A percentile compares a stretch with the other conserved stretches of the same genome.
Evolutionary conservation across 2,329 filamentous ascomycete species (phyloP).

Genomic region (Aureobasidium melanogenum): DNA sequence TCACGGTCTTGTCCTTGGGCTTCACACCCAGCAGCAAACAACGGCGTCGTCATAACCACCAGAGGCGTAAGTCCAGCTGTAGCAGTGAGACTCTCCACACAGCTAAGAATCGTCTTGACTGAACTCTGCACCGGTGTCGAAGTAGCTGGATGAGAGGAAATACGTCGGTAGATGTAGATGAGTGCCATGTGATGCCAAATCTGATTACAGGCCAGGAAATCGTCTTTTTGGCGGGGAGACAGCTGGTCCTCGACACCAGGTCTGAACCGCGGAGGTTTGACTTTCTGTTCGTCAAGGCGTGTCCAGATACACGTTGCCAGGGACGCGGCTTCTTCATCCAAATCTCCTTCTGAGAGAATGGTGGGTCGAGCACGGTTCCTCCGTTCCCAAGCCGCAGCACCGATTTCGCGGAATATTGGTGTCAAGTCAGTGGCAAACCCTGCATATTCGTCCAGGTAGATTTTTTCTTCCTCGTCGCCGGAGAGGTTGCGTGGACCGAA

Average conservation of each 20-base stretch:
- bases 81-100: slow-evolving; percentile 2
- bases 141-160: not conserved
- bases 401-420: slow-evolving; percentile 10
- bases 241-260: slow-evolving; percentile 7
- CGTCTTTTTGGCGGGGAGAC: not conserved
- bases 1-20: not conserved
- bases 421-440: slow-evolving; percentile 10
- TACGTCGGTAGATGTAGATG: slow-evolving; percentile 10
- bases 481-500: not conserved
- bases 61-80: slow-evolving; percentile 10
- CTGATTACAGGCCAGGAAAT: slow-evolving; percentile 8
- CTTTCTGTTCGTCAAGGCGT: not conserved
- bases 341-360: slow-evolving; percentile 3
- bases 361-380: not conserved
- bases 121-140: not conserved
- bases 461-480: not conserved
- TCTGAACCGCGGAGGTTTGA: not conserved
- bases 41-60: slow-evolving; percentile 11
- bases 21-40: slow-evolving; percentile 12
- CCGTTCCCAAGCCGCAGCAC: slow-evolving; percentile 10
- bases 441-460: slow-evolving; percentile 12
- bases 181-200: slow-evolving; percentile 13
- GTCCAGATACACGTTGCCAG: not conserved
- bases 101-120: not conserved
- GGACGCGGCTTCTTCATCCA: slow-evolving; percentile 4